Evolutionary conservation across 805 yeast species (phyloP).

Genomic region (Jamesozyma rosinii): DNA sequence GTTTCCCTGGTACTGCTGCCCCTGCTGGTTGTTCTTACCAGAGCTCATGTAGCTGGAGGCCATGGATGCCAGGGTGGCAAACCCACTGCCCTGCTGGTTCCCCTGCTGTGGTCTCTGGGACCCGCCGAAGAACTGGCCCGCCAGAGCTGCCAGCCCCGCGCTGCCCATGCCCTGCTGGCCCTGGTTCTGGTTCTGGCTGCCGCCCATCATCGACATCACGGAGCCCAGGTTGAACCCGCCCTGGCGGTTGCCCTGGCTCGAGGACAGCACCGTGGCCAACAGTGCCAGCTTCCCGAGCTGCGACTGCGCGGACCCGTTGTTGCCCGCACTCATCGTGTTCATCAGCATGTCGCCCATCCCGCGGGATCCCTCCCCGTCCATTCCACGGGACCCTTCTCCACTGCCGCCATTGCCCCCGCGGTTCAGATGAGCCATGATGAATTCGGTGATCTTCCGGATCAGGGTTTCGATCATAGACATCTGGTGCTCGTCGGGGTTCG

Average conservation of each 20-base stretch:
- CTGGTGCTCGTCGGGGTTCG: slow-evolving; percentile 18
- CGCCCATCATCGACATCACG: slow-evolving; percentile 18
- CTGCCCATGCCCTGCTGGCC: slow-evolving; percentile 13
- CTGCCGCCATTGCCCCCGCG: neutral
- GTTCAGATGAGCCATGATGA: slow-evolving; percentile 10
- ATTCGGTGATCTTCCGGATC: slow-evolving; percentile 15
- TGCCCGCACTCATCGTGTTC: slow-evolving; percentile 14
- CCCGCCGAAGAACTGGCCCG: slow-evolving; percentile 16
- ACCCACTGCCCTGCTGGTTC: slow-evolving; percentile 9
- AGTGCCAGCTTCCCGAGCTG: slow-evolving; percentile 27
- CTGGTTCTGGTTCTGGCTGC: slow-evolving; percentile 2
- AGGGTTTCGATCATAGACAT: slow-evolving; percentile 18
- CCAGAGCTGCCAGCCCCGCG: slow-evolving; percentile 20
- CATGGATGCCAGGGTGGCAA: slow-evolving; percentile 15
- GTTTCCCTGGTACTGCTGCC: neutral
- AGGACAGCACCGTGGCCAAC: slow-evolving; percentile 17
- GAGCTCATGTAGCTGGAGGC: slow-evolving; percentile 12
- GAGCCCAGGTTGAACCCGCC: slow-evolving; percentile 18
- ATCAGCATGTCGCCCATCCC: slow-evolving; percentile 19
- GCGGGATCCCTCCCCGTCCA: slow-evolving; percentile 6
- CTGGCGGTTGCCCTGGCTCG: neutral
- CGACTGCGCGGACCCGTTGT: slow-evolving; percentile 20
- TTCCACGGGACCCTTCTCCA: slow-evolving; percentile 9
- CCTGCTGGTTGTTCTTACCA: slow-evolving; percentile 1
- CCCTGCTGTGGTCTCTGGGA: slow-evolving; percentile 6